phyloP scores from a whole-genome alignment of 1,284 basidiomycete genomes.

The Trichosporon sp. region DNA sequence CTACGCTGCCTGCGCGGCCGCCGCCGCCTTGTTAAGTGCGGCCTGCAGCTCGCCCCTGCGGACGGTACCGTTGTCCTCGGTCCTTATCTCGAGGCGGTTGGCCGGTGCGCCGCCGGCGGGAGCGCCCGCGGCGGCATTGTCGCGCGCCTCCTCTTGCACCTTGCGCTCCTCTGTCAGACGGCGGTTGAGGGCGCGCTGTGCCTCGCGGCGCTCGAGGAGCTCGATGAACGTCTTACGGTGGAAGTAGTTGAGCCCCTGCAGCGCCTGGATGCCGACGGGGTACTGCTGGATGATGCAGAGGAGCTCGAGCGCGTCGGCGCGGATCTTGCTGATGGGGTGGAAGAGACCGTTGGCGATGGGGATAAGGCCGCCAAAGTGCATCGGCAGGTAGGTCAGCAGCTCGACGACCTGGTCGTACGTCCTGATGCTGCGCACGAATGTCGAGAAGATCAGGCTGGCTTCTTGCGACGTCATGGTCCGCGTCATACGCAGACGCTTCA shows the following conservation, averaged over 20 bases:
- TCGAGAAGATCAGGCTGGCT: conserved; percentile 66
- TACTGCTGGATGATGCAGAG: conserved; percentile 70
- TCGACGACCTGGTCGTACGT: conserved; percentile 84
- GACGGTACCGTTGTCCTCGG: background rate
- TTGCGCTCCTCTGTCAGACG: conserved; percentile 5
- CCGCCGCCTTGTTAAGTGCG: background rate
- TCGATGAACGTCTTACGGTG: conserved; percentile 55
- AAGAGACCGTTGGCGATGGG: conserved; percentile 84
- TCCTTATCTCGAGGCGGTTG: background rate
- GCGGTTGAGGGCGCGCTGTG: conserved; percentile 2
- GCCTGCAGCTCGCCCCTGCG: background rate
- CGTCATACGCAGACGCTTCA: conserved; percentile 60
- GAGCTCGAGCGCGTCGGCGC: conserved; percentile 73
- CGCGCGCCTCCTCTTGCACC: background rate
- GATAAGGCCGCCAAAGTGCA: conserved; percentile 73
- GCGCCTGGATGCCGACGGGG: conserved; percentile 74
- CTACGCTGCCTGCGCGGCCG: background rate
- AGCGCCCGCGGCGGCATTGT: background rate
- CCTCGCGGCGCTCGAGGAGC: conserved; percentile 20
- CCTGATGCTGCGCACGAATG: conserved; percentile 62
- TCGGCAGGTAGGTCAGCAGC: conserved; percentile 71
- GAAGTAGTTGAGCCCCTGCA: conserved; percentile 82
- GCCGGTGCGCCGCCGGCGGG: background rate
- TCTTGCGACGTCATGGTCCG: conserved; percentile 61
- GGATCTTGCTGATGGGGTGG: conserved; percentile 69